These are phyloP conservation scores for Ceratocystis destructans DNA, from an alignment of 2,329 filamentous ascomycete species.

Conservation along the genomic window DNA sequence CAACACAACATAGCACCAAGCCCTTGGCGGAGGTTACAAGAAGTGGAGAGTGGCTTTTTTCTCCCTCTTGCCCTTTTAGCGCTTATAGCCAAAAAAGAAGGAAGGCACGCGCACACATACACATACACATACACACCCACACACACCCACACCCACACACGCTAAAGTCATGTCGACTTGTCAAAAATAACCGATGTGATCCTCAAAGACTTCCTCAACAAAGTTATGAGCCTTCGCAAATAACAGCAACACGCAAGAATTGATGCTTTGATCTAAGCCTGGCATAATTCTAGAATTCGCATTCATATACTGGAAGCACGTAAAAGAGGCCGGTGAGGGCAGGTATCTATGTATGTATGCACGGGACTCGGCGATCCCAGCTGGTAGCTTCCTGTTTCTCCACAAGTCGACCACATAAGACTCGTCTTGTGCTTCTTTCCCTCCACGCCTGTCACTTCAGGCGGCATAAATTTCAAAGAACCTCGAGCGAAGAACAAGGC, in stretches of 20 bases:
- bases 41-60: not conserved
- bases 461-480: not conserved
- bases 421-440: not conserved
- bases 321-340: not conserved
- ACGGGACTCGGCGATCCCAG: not conserved
- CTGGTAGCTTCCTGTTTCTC: not conserved
- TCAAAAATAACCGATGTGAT: not conserved
- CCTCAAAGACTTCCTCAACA: not conserved
- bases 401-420: not conserved
- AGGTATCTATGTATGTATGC: not conserved
- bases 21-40: not conserved
- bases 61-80: not conserved
- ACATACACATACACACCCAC: not conserved
- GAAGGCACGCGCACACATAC: not conserved
- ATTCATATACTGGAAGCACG: not conserved
- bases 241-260: no score
- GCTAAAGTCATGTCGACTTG: not conserved
- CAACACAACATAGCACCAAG: not conserved
- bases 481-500: not conserved
- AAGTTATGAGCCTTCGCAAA: no score
- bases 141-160: not conserved
- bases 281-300: no score
- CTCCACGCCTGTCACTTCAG: not conserved
- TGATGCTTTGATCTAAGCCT: no score
- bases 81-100: not conserved